A percentile compares a stretch with the other conserved stretches of the same genome.
Conservation (phyloP, 495 filamentous ascomycete species). For the Penicillium macrosclerotiorum region DNA sequence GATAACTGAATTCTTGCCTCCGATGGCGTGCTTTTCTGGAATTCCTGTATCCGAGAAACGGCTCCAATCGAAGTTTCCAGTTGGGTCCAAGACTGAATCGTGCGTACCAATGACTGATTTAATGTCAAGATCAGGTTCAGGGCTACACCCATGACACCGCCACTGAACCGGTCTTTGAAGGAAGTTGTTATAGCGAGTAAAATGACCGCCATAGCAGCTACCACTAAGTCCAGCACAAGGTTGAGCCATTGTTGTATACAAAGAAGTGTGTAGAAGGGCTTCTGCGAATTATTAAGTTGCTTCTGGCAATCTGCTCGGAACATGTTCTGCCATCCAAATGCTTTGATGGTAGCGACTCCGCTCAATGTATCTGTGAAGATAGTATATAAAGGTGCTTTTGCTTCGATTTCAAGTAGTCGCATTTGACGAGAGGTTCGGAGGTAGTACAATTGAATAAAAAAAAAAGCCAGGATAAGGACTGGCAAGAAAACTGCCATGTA, state of each 20-base stretch:
- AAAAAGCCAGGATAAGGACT: constrained; percentile 32
- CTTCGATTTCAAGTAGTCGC: constrained; percentile 55
- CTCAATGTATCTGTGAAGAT: constrained; percentile 63
- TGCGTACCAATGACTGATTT: constrained; percentile 42
- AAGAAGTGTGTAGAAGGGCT: constrained; percentile 56
- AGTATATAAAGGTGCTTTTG: constrained; percentile 64
- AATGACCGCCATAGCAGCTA: constrained; percentile 32
- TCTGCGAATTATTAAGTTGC: constrained; percentile 55
- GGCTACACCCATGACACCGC: constrained; percentile 52
- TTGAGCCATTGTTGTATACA: constrained; percentile 68
- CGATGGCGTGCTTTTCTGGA: neutral
- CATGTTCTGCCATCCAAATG: constrained; percentile 54
- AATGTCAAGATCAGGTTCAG: constrained; percentile 54
- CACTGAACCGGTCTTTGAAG: neutral
- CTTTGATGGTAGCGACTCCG: constrained; percentile 66
- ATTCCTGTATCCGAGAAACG: neutral
- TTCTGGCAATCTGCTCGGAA: constrained; percentile 38
- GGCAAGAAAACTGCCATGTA: constrained; percentile 23
- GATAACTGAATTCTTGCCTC: no score
- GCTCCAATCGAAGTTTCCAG: constrained; percentile 29
- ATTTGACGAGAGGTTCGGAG: constrained; percentile 60
- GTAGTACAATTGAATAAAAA: constrained; percentile 52
- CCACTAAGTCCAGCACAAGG: constrained; percentile 58
- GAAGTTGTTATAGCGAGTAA: constrained; percentile 50
- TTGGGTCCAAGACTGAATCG: constrained; percentile 46